A percentile compares a stretch with the other conserved stretches of the same genome.
Conservation (phyloP, 2,329 filamentous ascomycete species). For the Cladosporium velox region DNA sequence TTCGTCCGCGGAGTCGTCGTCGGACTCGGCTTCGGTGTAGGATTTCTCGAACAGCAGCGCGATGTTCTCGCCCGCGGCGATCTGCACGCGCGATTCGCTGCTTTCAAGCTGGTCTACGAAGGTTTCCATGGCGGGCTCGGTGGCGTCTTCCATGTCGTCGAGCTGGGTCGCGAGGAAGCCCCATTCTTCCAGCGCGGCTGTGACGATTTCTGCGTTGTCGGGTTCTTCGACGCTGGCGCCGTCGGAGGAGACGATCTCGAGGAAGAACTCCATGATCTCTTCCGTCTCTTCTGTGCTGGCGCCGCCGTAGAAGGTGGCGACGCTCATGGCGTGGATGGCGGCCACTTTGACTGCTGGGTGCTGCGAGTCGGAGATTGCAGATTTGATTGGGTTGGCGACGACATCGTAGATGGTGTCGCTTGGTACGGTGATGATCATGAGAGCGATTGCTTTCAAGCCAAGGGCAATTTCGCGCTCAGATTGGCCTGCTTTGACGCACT, state of each 20-base stretch:
- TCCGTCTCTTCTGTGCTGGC: constrained; percentile 66
- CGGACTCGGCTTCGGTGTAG: constrained; percentile 59
- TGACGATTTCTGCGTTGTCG: constrained; percentile 70
- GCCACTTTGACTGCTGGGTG: constrained; percentile 65
- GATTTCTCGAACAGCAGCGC: constrained; percentile 79
- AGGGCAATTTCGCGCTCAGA: constrained; percentile 69
- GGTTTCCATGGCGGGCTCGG: constrained; percentile 72
- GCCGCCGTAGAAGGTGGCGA: constrained; percentile 75
- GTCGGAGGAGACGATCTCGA: constrained; percentile 79
- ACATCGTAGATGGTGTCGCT: constrained; percentile 67
- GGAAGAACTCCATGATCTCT: constrained; percentile 71
- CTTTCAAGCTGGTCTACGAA: constrained; percentile 86
- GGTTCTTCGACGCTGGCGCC: constrained; percentile 70
- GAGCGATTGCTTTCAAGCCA: constrained; percentile 70
- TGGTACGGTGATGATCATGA: constrained; percentile 68
- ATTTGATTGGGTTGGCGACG: constrained; percentile 60
- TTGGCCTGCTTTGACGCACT: constrained; percentile 68
- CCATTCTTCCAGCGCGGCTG: constrained; percentile 76
- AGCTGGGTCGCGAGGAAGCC: constrained; percentile 76
- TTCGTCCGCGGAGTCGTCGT: constrained; percentile 47
- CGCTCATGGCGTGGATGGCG: constrained; percentile 71
- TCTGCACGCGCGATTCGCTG: constrained; percentile 69
- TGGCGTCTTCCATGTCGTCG: constrained; percentile 71
- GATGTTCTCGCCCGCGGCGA: constrained; percentile 76
- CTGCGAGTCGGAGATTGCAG: constrained; percentile 66